phyloP scores from a whole-genome alignment of 2,329 filamentous ascomycete genomes.

The Arthrobotrys entomopaga region DNA sequence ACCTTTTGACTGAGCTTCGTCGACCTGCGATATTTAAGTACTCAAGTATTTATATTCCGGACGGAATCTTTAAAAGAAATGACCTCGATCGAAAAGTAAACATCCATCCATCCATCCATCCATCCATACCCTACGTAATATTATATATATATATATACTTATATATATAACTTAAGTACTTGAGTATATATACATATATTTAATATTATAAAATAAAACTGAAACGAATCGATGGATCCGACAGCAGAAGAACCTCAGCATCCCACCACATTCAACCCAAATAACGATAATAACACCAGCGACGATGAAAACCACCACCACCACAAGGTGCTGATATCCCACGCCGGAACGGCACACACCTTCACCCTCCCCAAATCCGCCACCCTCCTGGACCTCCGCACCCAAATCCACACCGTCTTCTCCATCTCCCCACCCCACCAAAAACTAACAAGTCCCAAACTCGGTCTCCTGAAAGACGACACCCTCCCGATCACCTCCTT shows the following conservation, averaged over 20 bases:
- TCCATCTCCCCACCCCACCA: slow-evolving; percentile 71
- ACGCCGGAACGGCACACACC: slow-evolving; percentile 65
- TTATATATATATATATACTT: too few species aligned
- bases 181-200: background rate
- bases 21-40: too few species aligned
- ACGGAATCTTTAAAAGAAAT: too few species aligned
- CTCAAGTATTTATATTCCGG: too few species aligned
- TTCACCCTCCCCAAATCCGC: slow-evolving; percentile 65
- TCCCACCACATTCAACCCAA: background rate
- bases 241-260: slow-evolving; percentile 10
- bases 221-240: slow-evolving; percentile 22
- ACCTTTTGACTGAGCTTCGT: too few species aligned
- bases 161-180: too few species aligned
- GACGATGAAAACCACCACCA: too few species aligned
- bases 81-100: too few species aligned
- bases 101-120: too few species aligned
- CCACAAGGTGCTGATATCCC: slow-evolving; percentile 63
- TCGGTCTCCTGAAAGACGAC: slow-evolving; percentile 72
- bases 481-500: slow-evolving; percentile 66
- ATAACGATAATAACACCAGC: background rate
- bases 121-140: too few species aligned
- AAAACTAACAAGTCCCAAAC: slow-evolving; percentile 74
- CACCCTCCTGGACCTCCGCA: slow-evolving; percentile 70
- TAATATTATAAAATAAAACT: too few species aligned
- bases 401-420: slow-evolving; percentile 68